A percentile compares a stretch with the other conserved stretches of the same genome.
Evolutionary conservation across 2,329 filamentous ascomycete species (phyloP).

Genomic region (Clarireedia paspali): DNA sequence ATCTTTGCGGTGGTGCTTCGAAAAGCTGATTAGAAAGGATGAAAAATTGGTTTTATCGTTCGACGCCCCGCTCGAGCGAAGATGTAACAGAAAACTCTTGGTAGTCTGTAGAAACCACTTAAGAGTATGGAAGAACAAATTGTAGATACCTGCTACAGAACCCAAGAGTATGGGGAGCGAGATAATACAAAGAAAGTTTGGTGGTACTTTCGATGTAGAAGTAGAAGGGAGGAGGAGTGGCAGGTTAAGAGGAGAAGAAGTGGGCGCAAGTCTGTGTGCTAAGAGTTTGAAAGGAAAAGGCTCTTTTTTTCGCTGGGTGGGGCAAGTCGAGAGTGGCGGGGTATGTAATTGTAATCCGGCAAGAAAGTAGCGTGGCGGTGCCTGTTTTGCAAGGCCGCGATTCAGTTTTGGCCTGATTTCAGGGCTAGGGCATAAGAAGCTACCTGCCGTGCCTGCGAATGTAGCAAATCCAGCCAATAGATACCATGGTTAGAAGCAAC

Average conservation of each 20-base stretch:
- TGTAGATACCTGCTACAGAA: slow-evolving; percentile 20
- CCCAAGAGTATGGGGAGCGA: slow-evolving; percentile 23
- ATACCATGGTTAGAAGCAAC: too few relatives aligned
- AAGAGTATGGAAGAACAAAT: slow-evolving; percentile 11
- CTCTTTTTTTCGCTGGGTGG: background rate
- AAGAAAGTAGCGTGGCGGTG: background rate
- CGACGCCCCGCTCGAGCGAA: slow-evolving; percentile 11
- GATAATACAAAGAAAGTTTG: slow-evolving; percentile 23
- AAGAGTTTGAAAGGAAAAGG: slow-evolving; percentile 5
- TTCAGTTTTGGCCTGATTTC: background rate
- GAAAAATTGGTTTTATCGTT: slow-evolving; percentile 4
- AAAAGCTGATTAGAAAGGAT: slow-evolving; percentile 29
- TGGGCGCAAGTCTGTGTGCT: slow-evolving; percentile 1
- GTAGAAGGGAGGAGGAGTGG: slow-evolving; percentile 8
- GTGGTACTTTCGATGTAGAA: slow-evolving; percentile 20
- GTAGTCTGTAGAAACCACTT: background rate
- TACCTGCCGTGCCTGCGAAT: background rate
- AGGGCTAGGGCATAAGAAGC: background rate
- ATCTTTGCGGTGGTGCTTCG: slow-evolving; percentile 80
- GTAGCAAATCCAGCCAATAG: background rate
- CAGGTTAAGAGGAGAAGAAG: background rate
- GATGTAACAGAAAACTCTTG: slow-evolving; percentile 1
- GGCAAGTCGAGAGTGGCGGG: background rate
- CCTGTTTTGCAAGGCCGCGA: background rate
- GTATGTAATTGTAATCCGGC: background rate